These are phyloP conservation scores for Paramyrothecium roridum DNA, from an alignment of 2,329 filamentous ascomycete species.

Conservation along the genomic window DNA sequence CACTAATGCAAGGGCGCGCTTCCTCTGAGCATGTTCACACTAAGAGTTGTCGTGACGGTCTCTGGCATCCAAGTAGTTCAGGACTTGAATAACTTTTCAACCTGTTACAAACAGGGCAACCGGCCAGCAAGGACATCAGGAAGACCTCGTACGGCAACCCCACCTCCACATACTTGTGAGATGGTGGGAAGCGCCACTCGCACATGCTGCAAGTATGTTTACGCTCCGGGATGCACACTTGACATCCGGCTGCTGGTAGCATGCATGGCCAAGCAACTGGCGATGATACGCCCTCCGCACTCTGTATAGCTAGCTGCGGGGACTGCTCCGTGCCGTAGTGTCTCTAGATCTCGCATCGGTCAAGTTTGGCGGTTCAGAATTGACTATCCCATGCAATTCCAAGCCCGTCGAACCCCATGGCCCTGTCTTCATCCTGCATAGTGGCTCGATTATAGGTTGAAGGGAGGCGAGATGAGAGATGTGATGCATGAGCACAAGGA, in stretches of 20 bases:
- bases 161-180: background rate
- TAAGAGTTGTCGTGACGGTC: too few relatives aligned
- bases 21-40: too few relatives aligned
- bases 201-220: background rate
- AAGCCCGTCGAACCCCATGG: too few relatives aligned
- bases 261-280: constrained; percentile 3
- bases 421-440: too few relatives aligned
- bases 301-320: background rate
- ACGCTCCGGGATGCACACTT: background rate
- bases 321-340: background rate
- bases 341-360: background rate
- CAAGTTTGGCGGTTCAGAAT: background rate
- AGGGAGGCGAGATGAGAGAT: too few relatives aligned
- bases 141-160: background rate
- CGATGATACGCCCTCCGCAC: background rate
- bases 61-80: too few relatives aligned
- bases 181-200: background rate
- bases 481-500: too few relatives aligned
- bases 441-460: too few relatives aligned
- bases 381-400: too few relatives aligned
- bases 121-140: background rate
- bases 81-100: too few relatives aligned
- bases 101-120: too few relatives aligned
- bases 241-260: background rate
- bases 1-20: too few relatives aligned